A percentile compares a stretch with the other conserved stretches of the same genome.
These are phyloP conservation scores for Solanum clarkiae DNA, from an alignment of 257 asterid species.

Conservation along the genomic window DNA sequence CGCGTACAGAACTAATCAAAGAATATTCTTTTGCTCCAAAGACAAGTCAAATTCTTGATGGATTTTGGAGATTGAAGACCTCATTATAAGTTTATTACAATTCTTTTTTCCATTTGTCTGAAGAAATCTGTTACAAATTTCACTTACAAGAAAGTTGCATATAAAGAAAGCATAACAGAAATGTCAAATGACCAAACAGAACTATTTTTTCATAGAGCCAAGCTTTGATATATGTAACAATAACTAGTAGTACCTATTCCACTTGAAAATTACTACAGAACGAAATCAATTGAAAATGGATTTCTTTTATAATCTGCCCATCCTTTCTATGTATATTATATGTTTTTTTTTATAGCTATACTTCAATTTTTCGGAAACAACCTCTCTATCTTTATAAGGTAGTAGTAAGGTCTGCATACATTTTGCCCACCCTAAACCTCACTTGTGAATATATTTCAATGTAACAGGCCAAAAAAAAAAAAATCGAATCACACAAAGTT, in stretches of 20 bases:
- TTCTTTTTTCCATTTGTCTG: not conserved
- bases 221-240: not conserved
- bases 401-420: no score
- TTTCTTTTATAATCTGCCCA: not conserved
- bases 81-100: not conserved
- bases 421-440: no score
- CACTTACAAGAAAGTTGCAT: not conserved
- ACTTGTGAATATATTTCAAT: not conserved
- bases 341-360: no score
- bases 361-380: not conserved
- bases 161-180: not conserved
- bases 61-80: not conserved
- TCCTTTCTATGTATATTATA: not conserved
- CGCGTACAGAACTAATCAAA: not conserved
- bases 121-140: not conserved
- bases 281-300: not conserved
- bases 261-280: not conserved
- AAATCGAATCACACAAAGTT: not conserved
- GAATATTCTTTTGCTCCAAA: not conserved
- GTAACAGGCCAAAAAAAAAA: not conserved
- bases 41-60: not conserved
- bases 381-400: no score
- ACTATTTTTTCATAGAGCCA: not conserved
- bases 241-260: not conserved
- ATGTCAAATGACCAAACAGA: not conserved